A percentile compares a stretch with the other conserved stretches of the same genome.
Conservation (phyloP, 352 stramenopile genomes). For the Phytophthora idaei region DNA sequence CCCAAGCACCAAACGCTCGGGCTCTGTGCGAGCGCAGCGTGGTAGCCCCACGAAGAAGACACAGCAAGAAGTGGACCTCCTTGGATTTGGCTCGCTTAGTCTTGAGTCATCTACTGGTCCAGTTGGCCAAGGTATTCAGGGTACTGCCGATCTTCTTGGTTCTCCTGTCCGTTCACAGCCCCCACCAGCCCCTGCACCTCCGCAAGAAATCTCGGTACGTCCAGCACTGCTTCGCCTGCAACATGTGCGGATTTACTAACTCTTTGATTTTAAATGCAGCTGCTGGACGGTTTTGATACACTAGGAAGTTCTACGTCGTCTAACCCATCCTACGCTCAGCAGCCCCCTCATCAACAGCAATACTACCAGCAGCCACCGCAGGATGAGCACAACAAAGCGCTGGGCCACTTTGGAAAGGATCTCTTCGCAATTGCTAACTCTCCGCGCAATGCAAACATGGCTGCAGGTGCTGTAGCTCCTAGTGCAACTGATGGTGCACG, state of each 20-base stretch:
- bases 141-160: slow-evolving; percentile 29
- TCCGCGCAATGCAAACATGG: slow-evolving; percentile 46
- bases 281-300: slow-evolving; percentile 61
- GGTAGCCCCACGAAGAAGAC: slow-evolving; percentile 26
- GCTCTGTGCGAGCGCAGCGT: slow-evolving; percentile 19
- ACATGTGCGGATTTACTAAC: slow-evolving; percentile 1
- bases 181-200: slow-evolving; percentile 21
- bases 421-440: slow-evolving; percentile 88
- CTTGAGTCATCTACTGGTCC: slow-evolving; percentile 44
- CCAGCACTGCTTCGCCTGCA: slow-evolving; percentile 20
- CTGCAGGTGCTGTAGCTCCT: slow-evolving; percentile 18
- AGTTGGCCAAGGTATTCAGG: slow-evolving; percentile 10
- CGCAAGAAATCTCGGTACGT: slow-evolving; percentile 69
- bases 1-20: slow-evolving; percentile 14
- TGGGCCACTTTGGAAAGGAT: slow-evolving; percentile 86
- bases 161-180: slow-evolving; percentile 31
- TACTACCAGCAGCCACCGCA: slow-evolving; percentile 40
- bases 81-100: slow-evolving; percentile 69
- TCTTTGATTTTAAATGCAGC: slow-evolving; percentile 16
- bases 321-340: slow-evolving; percentile 42
- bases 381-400: slow-evolving; percentile 66
- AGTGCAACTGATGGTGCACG: slow-evolving; percentile 21
- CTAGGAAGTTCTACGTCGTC: slow-evolving; percentile 40
- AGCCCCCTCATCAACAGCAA: slow-evolving; percentile 36
- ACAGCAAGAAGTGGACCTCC: slow-evolving; percentile 76